Conservation (phyloP, 148 eudicot species). For the Tetragonia tetragonoides region DNA sequence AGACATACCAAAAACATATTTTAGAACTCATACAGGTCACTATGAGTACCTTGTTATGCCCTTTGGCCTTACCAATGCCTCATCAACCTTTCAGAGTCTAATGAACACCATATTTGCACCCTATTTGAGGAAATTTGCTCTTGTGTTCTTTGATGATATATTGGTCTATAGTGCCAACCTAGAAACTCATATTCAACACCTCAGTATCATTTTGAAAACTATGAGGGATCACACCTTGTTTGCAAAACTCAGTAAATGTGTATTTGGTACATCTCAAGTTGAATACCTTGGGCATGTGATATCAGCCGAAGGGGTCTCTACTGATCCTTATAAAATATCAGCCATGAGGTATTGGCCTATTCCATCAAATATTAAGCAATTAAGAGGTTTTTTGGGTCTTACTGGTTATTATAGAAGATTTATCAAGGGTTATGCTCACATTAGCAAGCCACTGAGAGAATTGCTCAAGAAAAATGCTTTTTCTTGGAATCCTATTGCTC, state of each 20-base stretch:
- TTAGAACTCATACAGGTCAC: not conserved
- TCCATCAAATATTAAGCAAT: not conserved
- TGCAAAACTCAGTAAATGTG: not conserved
- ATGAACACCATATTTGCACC: not conserved
- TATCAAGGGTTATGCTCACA: not conserved
- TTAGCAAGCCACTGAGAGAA: not conserved
- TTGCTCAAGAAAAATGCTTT: not conserved
- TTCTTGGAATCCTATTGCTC: not conserved
- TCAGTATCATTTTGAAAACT: not conserved
- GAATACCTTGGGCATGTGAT: not conserved
- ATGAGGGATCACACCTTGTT: not conserved
- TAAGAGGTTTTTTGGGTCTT: not conserved
- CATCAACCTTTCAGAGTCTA: not conserved
- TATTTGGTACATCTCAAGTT: not conserved
- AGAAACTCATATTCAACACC: not conserved
- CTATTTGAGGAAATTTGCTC: not conserved
- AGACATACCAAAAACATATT: not conserved
- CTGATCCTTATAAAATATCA: not conserved
- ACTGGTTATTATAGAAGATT: not conserved
- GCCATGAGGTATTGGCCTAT: not conserved
- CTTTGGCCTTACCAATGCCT: not conserved
- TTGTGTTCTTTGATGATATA: not conserved
- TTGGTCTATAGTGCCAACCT: not conserved
- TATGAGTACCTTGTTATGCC: not conserved
- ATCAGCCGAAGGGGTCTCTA: not conserved